Percentiles rank a stretch among this genome's conserved stretches.
These are phyloP conservation scores for Blechomonas ayalai DNA, from an alignment of 208 protist genomes.

Conservation along the genomic window DNA sequence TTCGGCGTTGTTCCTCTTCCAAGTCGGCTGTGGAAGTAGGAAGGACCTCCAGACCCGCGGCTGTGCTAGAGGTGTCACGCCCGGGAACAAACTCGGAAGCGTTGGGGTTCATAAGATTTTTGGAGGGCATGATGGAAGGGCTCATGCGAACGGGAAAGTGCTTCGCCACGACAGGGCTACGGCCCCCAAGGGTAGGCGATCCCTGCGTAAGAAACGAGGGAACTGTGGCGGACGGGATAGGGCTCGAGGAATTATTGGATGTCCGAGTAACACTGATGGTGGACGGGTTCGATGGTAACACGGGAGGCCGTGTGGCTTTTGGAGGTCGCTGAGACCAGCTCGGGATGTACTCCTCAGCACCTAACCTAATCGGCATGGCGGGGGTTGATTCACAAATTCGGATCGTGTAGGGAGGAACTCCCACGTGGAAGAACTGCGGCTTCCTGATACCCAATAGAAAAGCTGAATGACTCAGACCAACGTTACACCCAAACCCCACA, in stretches of 20 bases:
- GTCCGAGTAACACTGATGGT: conserved; percentile 41
- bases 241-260: conserved; percentile 18
- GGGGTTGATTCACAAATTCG: no score
- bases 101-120: conserved; percentile 61
- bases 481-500: no score
- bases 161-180: conserved; percentile 24
- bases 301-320: conserved; percentile 2
- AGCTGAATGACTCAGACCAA: no score
- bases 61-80: conserved; percentile 10
- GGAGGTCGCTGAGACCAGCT: conserved; percentile 8
- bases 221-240: no score
- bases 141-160: conserved; percentile 64
- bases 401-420: no score
- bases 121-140: conserved; percentile 28
- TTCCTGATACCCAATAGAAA: no score
- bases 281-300: neutral
- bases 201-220: neutral
- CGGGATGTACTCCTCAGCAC: conserved; percentile 25
- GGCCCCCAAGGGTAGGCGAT: conserved; percentile 6
- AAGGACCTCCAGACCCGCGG: conserved; percentile 23
- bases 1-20: conserved; percentile 15
- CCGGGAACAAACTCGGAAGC: conserved; percentile 60
- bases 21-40: conserved; percentile 67
- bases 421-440: no score
- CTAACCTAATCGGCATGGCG: no score